Percentiles rank a stretch among this genome's conserved stretches.
Conservation (phyloP, 2,329 filamentous ascomycete genomes). For the Talaromyces amestolkiae region DNA sequence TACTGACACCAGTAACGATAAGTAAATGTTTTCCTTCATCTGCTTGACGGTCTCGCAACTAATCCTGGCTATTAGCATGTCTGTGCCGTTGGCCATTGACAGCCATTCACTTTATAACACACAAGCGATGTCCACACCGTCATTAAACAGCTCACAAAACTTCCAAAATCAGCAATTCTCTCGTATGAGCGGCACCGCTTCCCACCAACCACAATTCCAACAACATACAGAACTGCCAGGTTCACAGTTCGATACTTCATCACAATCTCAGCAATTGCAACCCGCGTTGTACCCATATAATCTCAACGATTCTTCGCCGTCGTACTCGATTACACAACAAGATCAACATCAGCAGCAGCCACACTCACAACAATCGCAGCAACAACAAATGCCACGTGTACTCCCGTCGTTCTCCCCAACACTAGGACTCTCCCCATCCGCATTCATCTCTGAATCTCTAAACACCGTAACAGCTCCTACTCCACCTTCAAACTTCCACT, state of each 20-base stretch:
- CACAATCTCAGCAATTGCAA: conserved; percentile 5
- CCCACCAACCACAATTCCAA: not conserved
- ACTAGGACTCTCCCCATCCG: conserved; percentile 35
- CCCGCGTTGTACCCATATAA: conserved; percentile 7
- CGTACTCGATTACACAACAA: conserved; percentile 9
- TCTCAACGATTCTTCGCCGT: conserved; percentile 18
- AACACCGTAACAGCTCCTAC: conserved; percentile 30
- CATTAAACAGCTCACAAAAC: conserved; percentile 13
- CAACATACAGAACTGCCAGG: conserved; percentile 11
- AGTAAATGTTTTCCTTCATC: conserved; percentile 37
- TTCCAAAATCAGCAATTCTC: conserved; percentile 13
- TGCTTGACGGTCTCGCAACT: not conserved
- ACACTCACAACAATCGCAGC: conserved; percentile 2
- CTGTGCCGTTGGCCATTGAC: conserved; percentile 16
- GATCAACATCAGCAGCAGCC: conserved; percentile 8
- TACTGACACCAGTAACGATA: conserved; percentile 57
- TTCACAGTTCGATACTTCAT: conserved; percentile 7
- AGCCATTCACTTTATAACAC: conserved; percentile 18
- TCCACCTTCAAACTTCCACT: conserved; percentile 33
- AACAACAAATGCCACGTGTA: conserved; percentile 3
- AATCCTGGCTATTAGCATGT: conserved; percentile 14
- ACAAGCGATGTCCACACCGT: conserved; percentile 13
- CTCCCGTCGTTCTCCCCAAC: conserved; percentile 42
- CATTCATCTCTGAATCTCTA: conserved; percentile 30
- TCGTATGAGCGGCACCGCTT: not conserved